phyloP scores from a whole-genome alignment of 306 rosid species.

The Geum urbanum region DNA sequence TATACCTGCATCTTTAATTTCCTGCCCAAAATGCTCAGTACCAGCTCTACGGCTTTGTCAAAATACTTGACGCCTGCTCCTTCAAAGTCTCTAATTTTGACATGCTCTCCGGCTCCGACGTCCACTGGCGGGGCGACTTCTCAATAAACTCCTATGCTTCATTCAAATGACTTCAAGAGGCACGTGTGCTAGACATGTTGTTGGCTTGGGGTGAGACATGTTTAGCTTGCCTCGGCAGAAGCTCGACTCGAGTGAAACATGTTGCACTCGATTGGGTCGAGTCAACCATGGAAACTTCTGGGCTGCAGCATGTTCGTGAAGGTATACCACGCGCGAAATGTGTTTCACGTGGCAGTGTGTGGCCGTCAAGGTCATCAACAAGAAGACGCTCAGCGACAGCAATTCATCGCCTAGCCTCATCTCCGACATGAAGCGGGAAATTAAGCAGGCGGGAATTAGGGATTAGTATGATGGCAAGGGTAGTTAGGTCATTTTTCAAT shows the following conservation, averaged over 20 bases:
- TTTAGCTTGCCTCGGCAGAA: no score
- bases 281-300: conserved; percentile 39
- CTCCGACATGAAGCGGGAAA: conserved; percentile 62
- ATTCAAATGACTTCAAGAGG: no score
- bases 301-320: conserved; percentile 82
- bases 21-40: conserved; percentile 61
- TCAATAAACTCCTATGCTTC: no score
- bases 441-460: conserved; percentile 41
- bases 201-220: no score
- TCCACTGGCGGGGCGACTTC: conserved; percentile 60
- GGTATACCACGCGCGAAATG: conserved; percentile 62
- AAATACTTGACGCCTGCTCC: conserved; percentile 62
- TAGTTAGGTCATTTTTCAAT: no score
- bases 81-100: conserved; percentile 82
- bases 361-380: conserved; percentile 60
- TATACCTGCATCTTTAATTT: no score
- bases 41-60: conserved; percentile 63
- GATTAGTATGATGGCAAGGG: no score
- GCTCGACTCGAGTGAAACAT: no score
- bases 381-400: conserved; percentile 41
- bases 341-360: conserved; percentile 43
- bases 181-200: no score
- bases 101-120: conserved; percentile 75
- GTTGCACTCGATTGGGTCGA: no score
- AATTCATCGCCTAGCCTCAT: conserved; percentile 11